Base-by-base conservation (phyloP, 345 rosid genomes). In the Odontarrhena argentea region DNA sequence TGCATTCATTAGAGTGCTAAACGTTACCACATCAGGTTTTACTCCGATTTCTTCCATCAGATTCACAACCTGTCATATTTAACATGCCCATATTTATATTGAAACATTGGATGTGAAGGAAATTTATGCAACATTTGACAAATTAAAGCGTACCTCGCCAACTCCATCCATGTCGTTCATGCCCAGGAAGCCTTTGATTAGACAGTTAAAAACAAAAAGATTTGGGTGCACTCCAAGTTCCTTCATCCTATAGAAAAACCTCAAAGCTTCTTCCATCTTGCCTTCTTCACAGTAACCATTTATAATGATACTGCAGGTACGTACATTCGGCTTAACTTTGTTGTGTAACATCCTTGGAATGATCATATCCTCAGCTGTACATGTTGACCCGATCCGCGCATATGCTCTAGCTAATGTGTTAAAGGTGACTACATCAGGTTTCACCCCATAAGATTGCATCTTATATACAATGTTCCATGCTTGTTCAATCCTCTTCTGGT, bases 1-100 rank as follows among this genome's bases (percentile, higher is more conserved):
- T 2, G 86, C 91, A 67, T 93, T 85, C 96, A 93, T 90, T 78
- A 93, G 79, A 3, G 92, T 90, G 83, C 98, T 93, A 70, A 86
- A 93, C 50, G 96, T 93, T 44, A 90, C 67, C 32, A 90, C 94
- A 55, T 88, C 97, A 13, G 94, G 91, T 70, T 83, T 84, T 49
- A 88, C 81, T 10, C 85, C 89, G 3, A 71, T 79, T 42, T 85
- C 85, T 78, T 83, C 91, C 97, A 87, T 86, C 71, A 85, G 41
- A 38, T 86, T 73, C 54, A 89, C 77, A 47, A 83, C 86, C 95
- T 87, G 80, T 12, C 32, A 38, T 24, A 28, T 28, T 43, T 43
- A 59, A 28, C 54, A 35, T 6, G 13, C 7, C 22, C 12, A 4
- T 32, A 4, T 32, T 32, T 32, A 9, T 3, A 10, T 48, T 8